phyloP scores from a whole-genome alignment of 2,329 filamentous ascomycete species.

The Stagonosporopsis tanaceti region DNA sequence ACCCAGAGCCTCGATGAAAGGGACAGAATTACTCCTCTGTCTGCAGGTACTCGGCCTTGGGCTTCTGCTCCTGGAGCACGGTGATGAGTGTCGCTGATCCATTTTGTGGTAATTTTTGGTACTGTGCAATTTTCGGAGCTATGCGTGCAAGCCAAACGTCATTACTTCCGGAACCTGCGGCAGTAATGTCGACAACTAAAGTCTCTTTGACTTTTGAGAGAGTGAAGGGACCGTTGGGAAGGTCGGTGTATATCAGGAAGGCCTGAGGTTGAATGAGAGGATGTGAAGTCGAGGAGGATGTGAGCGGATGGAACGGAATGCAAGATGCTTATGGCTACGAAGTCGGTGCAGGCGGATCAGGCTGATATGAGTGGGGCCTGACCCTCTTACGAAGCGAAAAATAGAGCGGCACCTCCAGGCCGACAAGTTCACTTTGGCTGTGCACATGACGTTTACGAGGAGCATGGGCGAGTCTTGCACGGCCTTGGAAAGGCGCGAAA shows the following conservation, averaged over 20 bases:
- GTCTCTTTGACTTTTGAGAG: constrained; percentile 2
- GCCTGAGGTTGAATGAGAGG: neutral
- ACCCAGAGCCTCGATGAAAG: constrained; percentile 45
- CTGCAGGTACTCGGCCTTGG: constrained; percentile 36
- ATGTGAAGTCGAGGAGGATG: constrained; percentile 30
- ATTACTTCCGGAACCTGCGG: constrained; percentile 34
- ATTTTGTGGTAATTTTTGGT: constrained; percentile 23
- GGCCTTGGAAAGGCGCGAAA: constrained; percentile 30
- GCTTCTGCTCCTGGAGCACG: constrained; percentile 25
- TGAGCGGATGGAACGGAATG: constrained; percentile 26
- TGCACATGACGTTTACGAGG: constrained; percentile 49
- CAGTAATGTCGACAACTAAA: constrained; percentile 15
- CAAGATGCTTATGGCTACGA: constrained; percentile 20
- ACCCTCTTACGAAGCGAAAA: constrained; percentile 38
- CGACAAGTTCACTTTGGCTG: constrained; percentile 25
- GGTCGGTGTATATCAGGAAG: constrained; percentile 3
- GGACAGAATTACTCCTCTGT: constrained; percentile 48
- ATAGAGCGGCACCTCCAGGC: constrained; percentile 33
- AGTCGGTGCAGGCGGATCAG: constrained; percentile 26
- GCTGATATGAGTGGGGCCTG: constrained; percentile 38
- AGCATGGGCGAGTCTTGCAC: constrained; percentile 39
- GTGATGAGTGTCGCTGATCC: constrained; percentile 38
- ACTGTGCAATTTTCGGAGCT: constrained; percentile 22
- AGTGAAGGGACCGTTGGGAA: neutral
- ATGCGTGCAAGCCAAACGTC: constrained; percentile 26